Base-by-base conservation (phyloP, 73 alveolate genomes). In the Paramecium caudatum region DNA sequence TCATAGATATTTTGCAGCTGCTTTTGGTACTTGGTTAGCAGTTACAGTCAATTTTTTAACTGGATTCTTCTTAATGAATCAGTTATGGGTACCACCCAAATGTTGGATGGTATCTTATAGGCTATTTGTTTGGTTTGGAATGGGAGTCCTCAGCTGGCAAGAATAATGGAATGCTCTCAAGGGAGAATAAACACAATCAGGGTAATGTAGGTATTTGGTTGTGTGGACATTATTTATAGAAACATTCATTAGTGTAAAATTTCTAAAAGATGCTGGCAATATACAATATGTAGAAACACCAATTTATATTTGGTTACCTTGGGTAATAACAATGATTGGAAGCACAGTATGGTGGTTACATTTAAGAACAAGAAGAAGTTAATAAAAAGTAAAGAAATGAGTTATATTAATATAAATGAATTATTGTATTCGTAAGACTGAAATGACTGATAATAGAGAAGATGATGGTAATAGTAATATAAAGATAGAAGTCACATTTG, bases 1-100 rank as follows among this genome's bases (percentile, higher is more conserved):
- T 39, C 95, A 93, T 86, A 81, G 94, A n/a, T 69, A 93, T 45
- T 95, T 95, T 50, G 97, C 96, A 32, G 93, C 92, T 8, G 30
- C 94, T 36, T 21, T 83, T 68, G 93, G 91, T 55, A 74, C 91
- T 32, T 82, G 93, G 90, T 13, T 92, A n/a, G 65, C 95, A 27
- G 92, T 95, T 27, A 61, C 93, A 1, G 43, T 92, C 27, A 94
- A 94, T 70, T 95, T 95, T 84, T 63, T 95, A 70, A 62, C 96
- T 39, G 97, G 97, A 5, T 95, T 95, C 93, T 90, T 95, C 92
- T 82, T 95, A 12, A 84, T 93, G 87, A 94, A 92, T 41, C 93
- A 94, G n/a, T 91, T 94, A 46, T 94, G 97, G 96, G 93, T 95
- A 13, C 98, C 97, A 34, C 98, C 98, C 6, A 55, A 61, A 21